These are phyloP conservation scores for Fusarium illudens DNA, from an alignment of 2,329 filamentous ascomycete species.

Conservation along the genomic window DNA sequence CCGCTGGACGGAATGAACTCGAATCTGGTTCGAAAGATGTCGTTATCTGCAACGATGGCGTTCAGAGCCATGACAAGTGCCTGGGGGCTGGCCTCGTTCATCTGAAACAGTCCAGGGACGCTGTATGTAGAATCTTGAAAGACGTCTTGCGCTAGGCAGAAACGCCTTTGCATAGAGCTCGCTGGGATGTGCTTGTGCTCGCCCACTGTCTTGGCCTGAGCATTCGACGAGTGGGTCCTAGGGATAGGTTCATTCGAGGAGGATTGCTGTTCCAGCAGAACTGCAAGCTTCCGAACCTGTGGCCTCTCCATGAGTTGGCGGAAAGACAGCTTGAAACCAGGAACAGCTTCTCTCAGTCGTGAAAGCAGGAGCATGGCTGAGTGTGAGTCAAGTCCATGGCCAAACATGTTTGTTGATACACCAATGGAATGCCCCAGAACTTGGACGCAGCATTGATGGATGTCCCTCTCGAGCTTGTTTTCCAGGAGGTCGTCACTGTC, in stretches of 20 bases:
- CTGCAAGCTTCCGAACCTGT: background rate
- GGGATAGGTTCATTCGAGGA: background rate
- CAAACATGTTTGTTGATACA: background rate
- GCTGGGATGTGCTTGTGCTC: no score
- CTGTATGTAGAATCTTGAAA: no score
- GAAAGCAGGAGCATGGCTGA: background rate
- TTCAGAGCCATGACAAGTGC: no score
- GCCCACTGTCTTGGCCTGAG: no score
- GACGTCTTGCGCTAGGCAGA: no score
- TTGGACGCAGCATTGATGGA: background rate
- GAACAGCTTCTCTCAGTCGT: background rate
- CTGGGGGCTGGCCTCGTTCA: no score
- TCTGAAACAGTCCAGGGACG: no score
- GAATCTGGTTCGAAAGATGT: no score
- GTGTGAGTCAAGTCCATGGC: background rate
- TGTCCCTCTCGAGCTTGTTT: background rate
- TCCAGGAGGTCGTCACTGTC: background rate
- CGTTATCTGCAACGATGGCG: no score
- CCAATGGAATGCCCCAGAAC: background rate
- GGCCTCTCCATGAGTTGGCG: background rate
- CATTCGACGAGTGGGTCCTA: no score
- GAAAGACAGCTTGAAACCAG: background rate
- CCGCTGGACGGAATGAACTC: no score
- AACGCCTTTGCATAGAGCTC: no score
- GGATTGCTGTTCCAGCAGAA: background rate